Conservation (phyloP, 78 protist species). For the Dictyostelium purpureum region DNA sequence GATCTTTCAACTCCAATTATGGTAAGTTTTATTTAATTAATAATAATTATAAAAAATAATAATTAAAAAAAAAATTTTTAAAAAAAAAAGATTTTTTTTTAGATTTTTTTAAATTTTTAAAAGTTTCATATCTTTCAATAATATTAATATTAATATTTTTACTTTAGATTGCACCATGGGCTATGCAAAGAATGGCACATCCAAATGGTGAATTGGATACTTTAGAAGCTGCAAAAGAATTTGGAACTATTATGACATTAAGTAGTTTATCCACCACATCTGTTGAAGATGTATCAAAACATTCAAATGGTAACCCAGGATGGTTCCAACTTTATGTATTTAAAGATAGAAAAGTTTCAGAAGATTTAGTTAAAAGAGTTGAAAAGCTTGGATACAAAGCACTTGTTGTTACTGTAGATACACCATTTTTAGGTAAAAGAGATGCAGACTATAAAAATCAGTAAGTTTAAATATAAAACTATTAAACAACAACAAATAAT, state of each 20-base stretch:
- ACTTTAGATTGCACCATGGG: constrained; percentile 59
- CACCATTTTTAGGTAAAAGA: constrained; percentile 85
- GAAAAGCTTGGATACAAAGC: constrained; percentile 73
- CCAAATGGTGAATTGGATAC: constrained; percentile 56
- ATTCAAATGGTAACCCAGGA: constrained; percentile 19
- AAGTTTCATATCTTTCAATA: not conserved
- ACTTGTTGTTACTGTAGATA: constrained; percentile 83
- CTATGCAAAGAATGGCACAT: constrained; percentile 79
- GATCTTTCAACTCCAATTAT: constrained; percentile 16
- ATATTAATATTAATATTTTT: not conserved
- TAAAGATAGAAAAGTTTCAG: constrained; percentile 72
- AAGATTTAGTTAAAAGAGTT: constrained; percentile 68
- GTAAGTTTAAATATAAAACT: not conserved
- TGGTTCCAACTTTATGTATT: constrained; percentile 89
- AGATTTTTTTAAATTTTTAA: no score
- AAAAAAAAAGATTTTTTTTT: no score
- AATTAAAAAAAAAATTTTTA: no score
- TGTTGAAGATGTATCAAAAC: constrained; percentile 76
- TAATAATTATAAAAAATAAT: no score
- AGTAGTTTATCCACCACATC: constrained; percentile 53
- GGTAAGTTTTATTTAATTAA: not conserved
- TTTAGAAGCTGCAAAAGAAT: constrained; percentile 19
- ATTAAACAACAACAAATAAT: not conserved
- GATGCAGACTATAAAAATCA: constrained; percentile 59
- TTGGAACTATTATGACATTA: constrained; percentile 74